Evolutionary conservation across 2,329 filamentous ascomycete genomes (phyloP).

Genomic region (Curvularia sp.): DNA sequence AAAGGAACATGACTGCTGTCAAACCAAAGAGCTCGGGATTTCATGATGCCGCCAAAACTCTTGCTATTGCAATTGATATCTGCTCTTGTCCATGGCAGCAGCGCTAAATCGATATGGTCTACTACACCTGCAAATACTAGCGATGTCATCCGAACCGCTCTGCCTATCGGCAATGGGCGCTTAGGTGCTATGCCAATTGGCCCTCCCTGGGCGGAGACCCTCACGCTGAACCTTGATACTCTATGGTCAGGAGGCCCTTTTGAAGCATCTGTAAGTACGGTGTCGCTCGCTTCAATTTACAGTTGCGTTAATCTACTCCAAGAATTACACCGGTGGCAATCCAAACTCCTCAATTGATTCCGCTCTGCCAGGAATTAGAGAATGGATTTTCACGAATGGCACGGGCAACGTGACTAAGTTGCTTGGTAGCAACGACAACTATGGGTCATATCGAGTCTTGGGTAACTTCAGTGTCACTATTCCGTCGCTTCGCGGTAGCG

Average conservation of each 20-base stretch:
- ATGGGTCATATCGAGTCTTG: conserved; percentile 57
- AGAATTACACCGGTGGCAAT: conserved; percentile 59
- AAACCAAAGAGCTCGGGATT: background rate
- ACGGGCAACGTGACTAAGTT: conserved; percentile 54
- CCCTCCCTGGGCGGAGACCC: conserved; percentile 51
- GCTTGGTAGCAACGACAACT: conserved; percentile 50
- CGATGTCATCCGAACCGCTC: conserved; percentile 42
- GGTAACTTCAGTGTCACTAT: conserved; percentile 56
- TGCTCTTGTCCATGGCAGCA: background rate
- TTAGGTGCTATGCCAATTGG: conserved; percentile 58
- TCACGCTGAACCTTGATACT: conserved; percentile 58
- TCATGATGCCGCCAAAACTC: background rate
- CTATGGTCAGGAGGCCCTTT: conserved; percentile 62
- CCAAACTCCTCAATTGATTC: conserved; percentile 46
- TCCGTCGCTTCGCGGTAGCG: conserved; percentile 27
- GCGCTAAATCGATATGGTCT: conserved; percentile 33
- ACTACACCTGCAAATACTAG: conserved; percentile 25
- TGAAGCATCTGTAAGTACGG: conserved; percentile 45
- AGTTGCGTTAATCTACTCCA: background rate
- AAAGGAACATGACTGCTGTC: background rate
- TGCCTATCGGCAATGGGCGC: conserved; percentile 59
- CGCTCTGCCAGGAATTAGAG: conserved; percentile 53
- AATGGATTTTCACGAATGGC: conserved; percentile 58
- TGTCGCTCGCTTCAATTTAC: fast-evolving
- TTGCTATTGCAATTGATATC: background rate